These are phyloP conservation scores for Plantago major DNA, from an alignment of 257 asterid species.

Conservation along the genomic window DNA sequence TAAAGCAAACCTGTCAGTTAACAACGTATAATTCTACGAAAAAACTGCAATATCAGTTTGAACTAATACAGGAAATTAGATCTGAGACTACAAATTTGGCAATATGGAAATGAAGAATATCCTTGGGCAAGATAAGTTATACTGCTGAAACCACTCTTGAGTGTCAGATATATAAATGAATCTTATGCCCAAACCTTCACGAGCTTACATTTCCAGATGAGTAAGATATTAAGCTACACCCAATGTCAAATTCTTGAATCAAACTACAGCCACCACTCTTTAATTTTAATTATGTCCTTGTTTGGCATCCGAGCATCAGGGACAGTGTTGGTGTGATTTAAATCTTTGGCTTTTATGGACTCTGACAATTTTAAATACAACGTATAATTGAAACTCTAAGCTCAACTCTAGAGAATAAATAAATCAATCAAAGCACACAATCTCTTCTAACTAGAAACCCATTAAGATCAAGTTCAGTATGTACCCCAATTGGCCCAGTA, in stretches of 20 bases:
- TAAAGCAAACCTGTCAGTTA: constrained; percentile 24
- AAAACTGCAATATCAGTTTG: constrained; percentile 12
- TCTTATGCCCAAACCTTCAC: too few species aligned
- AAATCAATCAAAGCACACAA: constrained; percentile 14
- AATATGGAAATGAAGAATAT: constrained; percentile 2
- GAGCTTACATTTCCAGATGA: too few species aligned
- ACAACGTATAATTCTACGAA: constrained; percentile 5
- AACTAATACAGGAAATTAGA: constrained; percentile 14
- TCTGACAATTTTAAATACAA: too few species aligned
- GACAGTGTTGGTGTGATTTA: too few species aligned
- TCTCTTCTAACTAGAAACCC: constrained; percentile 16
- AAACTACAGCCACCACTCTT: too few species aligned
- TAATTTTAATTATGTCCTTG: too few species aligned
- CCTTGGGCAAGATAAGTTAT: constrained; percentile 9
- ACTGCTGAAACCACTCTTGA: background rate
- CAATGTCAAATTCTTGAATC: too few species aligned
- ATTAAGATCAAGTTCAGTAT: constrained; percentile 12
- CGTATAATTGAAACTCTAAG: too few species aligned
- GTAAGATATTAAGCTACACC: too few species aligned
- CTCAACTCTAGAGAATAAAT: too few species aligned
- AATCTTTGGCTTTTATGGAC: too few species aligned
- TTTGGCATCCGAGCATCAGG: too few species aligned
- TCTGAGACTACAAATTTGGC: background rate
- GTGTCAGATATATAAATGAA: background rate
- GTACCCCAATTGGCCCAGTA: constrained; percentile 99